Conservation (phyloP, 2,329 filamentous ascomycete species). For the Fusarium chaquense region DNA sequence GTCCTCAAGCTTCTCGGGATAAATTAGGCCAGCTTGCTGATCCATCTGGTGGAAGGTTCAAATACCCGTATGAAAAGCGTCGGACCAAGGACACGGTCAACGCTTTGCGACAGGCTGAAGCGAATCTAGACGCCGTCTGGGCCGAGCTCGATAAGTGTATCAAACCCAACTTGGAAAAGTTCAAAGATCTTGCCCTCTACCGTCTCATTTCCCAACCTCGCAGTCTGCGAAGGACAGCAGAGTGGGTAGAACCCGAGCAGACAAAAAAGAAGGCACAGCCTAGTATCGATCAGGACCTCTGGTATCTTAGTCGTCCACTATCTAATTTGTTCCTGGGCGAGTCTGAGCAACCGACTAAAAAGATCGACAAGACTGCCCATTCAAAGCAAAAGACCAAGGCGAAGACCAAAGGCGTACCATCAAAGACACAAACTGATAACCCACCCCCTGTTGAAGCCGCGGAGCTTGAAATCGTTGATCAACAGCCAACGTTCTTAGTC, state of each 20-base stretch:
- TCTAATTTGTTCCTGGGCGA: background rate
- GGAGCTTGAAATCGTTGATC: background rate
- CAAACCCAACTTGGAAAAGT: background rate
- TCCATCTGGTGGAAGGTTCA: background rate
- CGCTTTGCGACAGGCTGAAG: background rate
- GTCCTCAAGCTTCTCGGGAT: accelerated
- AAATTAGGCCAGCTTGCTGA: background rate
- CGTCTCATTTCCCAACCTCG: background rate
- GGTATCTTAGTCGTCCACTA: background rate
- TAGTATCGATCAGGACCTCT: background rate
- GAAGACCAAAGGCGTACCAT: background rate
- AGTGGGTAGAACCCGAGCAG: background rate
- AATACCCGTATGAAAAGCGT: background rate
- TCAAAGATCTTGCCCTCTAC: background rate
- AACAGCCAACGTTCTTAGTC: background rate
- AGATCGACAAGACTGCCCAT: background rate
- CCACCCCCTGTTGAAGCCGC: accelerated
- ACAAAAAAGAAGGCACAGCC: background rate
- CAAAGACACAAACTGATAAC: accelerated
- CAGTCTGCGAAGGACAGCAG: background rate
- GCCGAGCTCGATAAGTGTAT: background rate
- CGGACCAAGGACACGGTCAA: background rate
- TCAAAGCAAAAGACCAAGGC: background rate
- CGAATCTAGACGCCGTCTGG: background rate
- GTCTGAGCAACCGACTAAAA: background rate